Percentiles rank a stretch among this genome's conserved stretches.
Conservation (phyloP, 225 moss, liverwort and hornwort species). For the Physcomitrellopsis africana region DNA sequence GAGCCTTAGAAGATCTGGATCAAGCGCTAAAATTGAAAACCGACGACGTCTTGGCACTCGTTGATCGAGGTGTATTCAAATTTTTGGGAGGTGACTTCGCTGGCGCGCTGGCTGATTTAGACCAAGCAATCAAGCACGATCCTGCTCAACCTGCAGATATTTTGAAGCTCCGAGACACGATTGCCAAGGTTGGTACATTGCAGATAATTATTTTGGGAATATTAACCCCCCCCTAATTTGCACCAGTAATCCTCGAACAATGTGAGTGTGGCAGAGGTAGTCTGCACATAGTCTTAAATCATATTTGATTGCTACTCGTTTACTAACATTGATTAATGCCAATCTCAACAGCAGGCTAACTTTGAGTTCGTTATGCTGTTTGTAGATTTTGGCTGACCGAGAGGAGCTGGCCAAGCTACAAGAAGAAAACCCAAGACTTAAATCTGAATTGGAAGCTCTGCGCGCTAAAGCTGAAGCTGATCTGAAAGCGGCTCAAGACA, state of each 20-base stretch:
- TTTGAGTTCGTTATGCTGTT: neutral
- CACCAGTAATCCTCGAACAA: neutral
- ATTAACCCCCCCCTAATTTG: neutral
- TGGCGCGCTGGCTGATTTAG: conserved; percentile 51
- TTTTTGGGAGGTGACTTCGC: conserved; percentile 39
- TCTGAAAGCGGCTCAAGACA: conserved; percentile 32
- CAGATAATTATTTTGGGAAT: neutral
- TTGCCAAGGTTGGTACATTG: conserved; percentile 43
- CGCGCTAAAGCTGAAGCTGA: conserved; percentile 47
- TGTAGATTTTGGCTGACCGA: conserved; percentile 49
- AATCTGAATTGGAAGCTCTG: conserved; percentile 46
- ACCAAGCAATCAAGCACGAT: conserved; percentile 49
- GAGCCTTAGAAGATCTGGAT: conserved; percentile 48
- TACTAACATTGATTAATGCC: neutral
- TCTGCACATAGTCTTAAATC: neutral
- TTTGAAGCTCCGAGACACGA: conserved; percentile 52
- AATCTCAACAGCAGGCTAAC: neutral
- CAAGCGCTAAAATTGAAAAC: conserved; percentile 42
- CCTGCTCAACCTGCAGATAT: conserved; percentile 43
- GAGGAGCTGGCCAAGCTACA: conserved; percentile 54
- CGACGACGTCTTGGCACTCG: conserved; percentile 45
- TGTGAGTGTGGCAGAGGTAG: neutral
- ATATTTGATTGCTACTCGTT: neutral
- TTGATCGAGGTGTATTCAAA: conserved; percentile 55
- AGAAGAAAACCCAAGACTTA: conserved; percentile 55